Conservation (phyloP, 768 basidiomycete species). For the Phanerochaete carnosa region DNA sequence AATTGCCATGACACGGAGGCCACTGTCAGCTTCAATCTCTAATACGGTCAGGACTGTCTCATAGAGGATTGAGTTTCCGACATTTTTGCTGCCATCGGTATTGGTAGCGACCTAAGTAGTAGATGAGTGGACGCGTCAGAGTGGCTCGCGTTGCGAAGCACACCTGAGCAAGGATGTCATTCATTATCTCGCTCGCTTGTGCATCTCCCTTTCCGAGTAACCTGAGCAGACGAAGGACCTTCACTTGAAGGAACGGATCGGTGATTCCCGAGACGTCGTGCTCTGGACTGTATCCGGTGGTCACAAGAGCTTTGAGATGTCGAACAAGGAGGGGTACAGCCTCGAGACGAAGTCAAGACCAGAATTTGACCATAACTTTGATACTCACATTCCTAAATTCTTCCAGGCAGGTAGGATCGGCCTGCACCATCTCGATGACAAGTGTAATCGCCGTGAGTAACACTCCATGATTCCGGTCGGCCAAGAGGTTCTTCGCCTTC, state of each 20-base stretch:
- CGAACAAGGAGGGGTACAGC: constrained; percentile 91
- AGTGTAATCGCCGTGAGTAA: constrained; percentile 92
- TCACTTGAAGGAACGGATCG: constrained; percentile 92
- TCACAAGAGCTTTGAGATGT: constrained; percentile 90
- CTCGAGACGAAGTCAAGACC: constrained; percentile 37
- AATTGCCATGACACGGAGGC: constrained; percentile 97
- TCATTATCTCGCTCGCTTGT: constrained; percentile 93
- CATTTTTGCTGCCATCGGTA: constrained; percentile 96
- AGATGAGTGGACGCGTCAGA: not conserved
- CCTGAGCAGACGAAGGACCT: constrained; percentile 84
- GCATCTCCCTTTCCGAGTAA: constrained; percentile 84
- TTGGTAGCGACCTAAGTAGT: constrained; percentile 88
- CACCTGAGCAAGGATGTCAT: constrained; percentile 95
- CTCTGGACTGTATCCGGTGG: constrained; percentile 96
- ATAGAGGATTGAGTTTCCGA: constrained; percentile 96
- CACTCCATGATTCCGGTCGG: constrained; percentile 96
- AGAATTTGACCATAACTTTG: constrained; percentile 1
- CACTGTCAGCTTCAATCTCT: constrained; percentile 96
- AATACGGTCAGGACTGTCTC: constrained; percentile 95
- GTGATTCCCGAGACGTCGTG: constrained; percentile 99
- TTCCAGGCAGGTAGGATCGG: constrained; percentile 65
- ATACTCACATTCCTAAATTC: constrained; percentile 84
- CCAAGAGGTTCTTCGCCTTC: constrained; percentile 87
- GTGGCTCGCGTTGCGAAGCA: constrained; percentile 7
- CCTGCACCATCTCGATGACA: constrained; percentile 90